Evolutionary conservation across 108 stramenopile species (phyloP).

Genomic region (Nitzschia palea): DNA sequence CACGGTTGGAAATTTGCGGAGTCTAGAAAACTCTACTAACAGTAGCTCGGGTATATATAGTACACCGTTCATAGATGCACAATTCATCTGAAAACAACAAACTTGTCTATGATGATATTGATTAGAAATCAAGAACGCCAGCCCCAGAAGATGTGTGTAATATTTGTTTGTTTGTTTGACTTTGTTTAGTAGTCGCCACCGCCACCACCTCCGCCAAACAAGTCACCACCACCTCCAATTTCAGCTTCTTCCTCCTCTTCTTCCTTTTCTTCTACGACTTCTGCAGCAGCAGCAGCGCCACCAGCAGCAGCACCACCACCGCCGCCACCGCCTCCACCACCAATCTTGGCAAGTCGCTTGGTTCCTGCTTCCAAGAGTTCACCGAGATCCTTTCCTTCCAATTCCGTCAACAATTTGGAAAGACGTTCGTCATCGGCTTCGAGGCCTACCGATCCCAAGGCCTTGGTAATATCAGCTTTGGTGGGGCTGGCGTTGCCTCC

Average conservation of each 20-base stretch:
- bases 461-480: slow-evolving; percentile 91
- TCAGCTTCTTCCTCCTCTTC: slow-evolving; percentile 75
- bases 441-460: slow-evolving; percentile 87
- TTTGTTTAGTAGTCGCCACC: slow-evolving; percentile 77
- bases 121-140: too few relatives aligned
- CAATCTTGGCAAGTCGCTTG: slow-evolving; percentile 88
- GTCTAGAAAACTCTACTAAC: too few relatives aligned
- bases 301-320: slow-evolving; percentile 67
- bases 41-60: too few relatives aligned
- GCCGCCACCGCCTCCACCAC: slow-evolving; percentile 92
- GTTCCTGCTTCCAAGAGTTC: slow-evolving; percentile 87
- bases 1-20: too few relatives aligned
- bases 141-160: too few relatives aligned
- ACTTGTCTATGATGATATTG: too few relatives aligned
- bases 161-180: slow-evolving; percentile 2
- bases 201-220: slow-evolving; percentile 69
- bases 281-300: slow-evolving; percentile 68
- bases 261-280: slow-evolving; percentile 48
- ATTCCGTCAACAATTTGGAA: slow-evolving; percentile 64
- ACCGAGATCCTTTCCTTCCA: slow-evolving; percentile 94
- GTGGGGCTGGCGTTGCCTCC: slow-evolving; percentile 94
- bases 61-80: too few relatives aligned
- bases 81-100: too few relatives aligned
- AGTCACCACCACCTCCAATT: slow-evolving; percentile 58
- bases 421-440: slow-evolving; percentile 83